Evolutionary conservation across 768 basidiomycete genomes (phyloP), one percentile per base, ranked within the genome.

Genomic region (Cystobasidium tubakii): DNA sequence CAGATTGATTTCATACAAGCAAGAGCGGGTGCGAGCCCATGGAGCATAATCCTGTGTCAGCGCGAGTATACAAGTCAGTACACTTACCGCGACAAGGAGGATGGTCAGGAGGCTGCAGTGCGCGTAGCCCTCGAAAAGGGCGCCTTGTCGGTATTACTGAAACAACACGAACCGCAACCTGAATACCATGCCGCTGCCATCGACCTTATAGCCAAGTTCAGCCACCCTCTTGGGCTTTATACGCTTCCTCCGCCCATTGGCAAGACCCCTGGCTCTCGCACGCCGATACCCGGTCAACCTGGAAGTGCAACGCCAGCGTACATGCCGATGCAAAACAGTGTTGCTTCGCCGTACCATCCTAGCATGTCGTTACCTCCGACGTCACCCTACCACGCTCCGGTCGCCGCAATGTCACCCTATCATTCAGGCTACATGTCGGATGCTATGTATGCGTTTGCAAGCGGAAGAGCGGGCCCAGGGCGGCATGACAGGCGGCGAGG

Each of bases 91-190:
- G 66, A 67, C 34, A 67, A 67, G 34, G 25, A 54, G 3, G 29
- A 29, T 25, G 66, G 31, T 54, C 43, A 50, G 15, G 66, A 67
- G 53, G 66, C 66, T 23, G 66, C 66, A 21, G 50, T 50, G 23
- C n/a, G 66, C 33, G 43, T 50, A 6, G 66, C 66, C 10, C 44
- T 67, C 12, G 29, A 43, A 27, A 34, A 53, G 31, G 66, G 66
- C 21, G 66, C 66, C 25, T 44, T 67, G 3, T 67, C 66, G 25
- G 57, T 60, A 6, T 23, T 60, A 21, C 57, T 60, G 29, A 60
- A 60, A 29, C 12, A 60, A 23, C 57, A 60, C 27, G 57, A 60
- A 23, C 57, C 57, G 23, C 57, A 29, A 23, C 57, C 17, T 9
- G 12, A 60, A 29, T 60, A 60, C 27, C 57, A 60, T 31, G 57